These are phyloP conservation scores for Didymosphaeria variabile DNA, from an alignment of 2,329 filamentous ascomycete genomes.

Conservation along the genomic window DNA sequence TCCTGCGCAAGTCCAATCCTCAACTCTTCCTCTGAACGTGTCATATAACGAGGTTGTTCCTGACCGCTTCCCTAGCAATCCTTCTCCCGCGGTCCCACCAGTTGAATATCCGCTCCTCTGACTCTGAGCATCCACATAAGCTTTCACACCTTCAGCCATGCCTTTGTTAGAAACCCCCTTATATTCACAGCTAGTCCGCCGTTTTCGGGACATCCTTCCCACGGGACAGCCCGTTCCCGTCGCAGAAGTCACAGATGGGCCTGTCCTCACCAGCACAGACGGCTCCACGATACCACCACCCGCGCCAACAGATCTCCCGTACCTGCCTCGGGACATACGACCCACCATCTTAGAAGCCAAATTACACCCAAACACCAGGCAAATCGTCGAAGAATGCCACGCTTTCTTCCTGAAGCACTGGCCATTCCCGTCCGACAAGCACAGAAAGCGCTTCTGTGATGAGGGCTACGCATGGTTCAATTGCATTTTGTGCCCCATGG, in stretches of 20 bases:
- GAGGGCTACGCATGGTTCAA: slow-evolving; percentile 11
- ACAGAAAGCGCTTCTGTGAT: slow-evolving; percentile 7
- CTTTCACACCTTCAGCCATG: neutral
- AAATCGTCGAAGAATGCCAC: slow-evolving; percentile 4
- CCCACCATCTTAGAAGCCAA: slow-evolving; percentile 3
- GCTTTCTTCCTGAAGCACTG: slow-evolving; percentile 8
- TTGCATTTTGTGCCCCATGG: slow-evolving; percentile 2
- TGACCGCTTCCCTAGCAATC: neutral
- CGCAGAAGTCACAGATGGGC: neutral
- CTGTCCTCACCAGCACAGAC: slow-evolving; percentile 1
- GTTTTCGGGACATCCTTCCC: slow-evolving; percentile 3
- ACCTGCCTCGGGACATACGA: slow-evolving; percentile 4
- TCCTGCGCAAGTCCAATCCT: neutral
- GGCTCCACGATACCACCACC: slow-evolving; percentile 8
- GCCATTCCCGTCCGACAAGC: slow-evolving; percentile 7
- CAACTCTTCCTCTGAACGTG: neutral
- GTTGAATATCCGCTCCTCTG: neutral
- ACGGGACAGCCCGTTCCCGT: neutral
- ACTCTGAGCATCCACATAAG: neutral
- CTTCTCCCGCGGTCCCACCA: neutral
- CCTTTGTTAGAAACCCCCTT: neutral
- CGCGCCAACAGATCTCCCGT: slow-evolving; percentile 1
- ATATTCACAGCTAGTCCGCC: slow-evolving; percentile 5
- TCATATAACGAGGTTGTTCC: neutral
- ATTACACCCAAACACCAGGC: slow-evolving; percentile 4